phyloP scores from a whole-genome alignment of 805 yeast genomes.

The Ogataea sp. region DNA sequence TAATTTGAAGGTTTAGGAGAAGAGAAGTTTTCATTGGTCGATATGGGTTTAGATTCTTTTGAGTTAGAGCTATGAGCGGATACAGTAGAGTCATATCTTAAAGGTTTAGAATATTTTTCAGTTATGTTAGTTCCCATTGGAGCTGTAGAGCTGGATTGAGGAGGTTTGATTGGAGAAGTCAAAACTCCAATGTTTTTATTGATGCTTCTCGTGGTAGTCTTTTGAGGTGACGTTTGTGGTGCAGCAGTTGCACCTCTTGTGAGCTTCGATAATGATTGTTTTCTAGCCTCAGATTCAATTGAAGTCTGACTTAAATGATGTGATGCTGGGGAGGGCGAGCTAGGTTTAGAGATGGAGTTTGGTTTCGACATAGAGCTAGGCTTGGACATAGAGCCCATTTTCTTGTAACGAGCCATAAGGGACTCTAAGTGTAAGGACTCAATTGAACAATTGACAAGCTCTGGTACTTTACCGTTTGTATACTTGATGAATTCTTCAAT shows the following conservation, averaged over 20 bases:
- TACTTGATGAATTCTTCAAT: constrained; percentile 46
- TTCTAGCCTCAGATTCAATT: not conserved
- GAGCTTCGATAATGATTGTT: constrained; percentile 3
- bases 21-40: too few species aligned
- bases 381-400: too few species aligned
- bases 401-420: not conserved
- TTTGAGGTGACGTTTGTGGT: not conserved
- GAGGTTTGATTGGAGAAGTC: not conserved
- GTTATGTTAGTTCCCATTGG: not conserved
- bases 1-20: too few species aligned
- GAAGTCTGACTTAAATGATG: not conserved
- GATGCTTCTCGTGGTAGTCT: not conserved
- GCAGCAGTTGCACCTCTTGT: not conserved
- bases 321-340: too few species aligned
- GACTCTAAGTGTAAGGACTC: constrained; percentile 26
- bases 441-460: constrained; percentile 37
- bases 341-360: too few species aligned
- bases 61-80: too few species aligned
- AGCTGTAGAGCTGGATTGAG: not conserved
- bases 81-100: too few species aligned
- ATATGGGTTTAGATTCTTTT: too few species aligned
- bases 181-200: not conserved
- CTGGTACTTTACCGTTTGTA: constrained; percentile 46
- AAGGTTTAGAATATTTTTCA: not conserved
- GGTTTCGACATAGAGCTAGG: too few species aligned